Evolutionary conservation across 257 asterid species (phyloP), one percentile per base, ranked within the genome.

Genomic region (Solanum rostratum): DNA sequence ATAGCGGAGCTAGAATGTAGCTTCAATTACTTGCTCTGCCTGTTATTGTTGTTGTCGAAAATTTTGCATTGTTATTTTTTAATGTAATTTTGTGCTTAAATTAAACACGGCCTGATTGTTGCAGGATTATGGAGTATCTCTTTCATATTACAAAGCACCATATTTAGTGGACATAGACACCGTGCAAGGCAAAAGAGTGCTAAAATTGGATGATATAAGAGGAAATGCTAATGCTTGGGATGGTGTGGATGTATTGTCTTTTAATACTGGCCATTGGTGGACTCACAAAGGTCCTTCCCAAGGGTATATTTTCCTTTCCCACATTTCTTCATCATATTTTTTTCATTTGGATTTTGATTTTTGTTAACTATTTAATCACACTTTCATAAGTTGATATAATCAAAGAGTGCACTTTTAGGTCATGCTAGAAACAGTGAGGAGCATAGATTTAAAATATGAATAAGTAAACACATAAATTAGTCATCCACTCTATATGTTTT

Each of bases 251-350:
- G 91, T 97, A 27, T 94, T 97, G 46, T 91, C 91, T 15, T 97
- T 97, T 91, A 91, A 97, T 92, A 95, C 99, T 3, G 99, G 99
- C 3, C 99, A 97, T 69, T 97, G 99, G 99, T 97, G 98, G 98
- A 90, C 89, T 50, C 99, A 97, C 29, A 90, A 86, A 88, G 99
- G 98, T 14, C 80, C 93, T 79, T 92, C 92, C 2, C 98, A 95
- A 85, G 99, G 98, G 98, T 96, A 91, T 66, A n/a, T 10, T 22
- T 37, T 16, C 29, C 37, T 60, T 37, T 74, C 66, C 2, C 43
- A 52, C 46, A 22, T 24, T 53, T 22, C 20, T 52, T 49, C 82
- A 57, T 45, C 6, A 30, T 50, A 12, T 10, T 14, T 29, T 37
- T 3, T 52, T 39, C 16, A 50, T 43, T 70, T 19, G 49, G 63